Percentiles rank a stretch among this genome's conserved stretches.
These are phyloP conservation scores for Cyanophora paradoxa DNA, from an alignment of 78 protist genomes.

Conservation along the genomic window DNA sequence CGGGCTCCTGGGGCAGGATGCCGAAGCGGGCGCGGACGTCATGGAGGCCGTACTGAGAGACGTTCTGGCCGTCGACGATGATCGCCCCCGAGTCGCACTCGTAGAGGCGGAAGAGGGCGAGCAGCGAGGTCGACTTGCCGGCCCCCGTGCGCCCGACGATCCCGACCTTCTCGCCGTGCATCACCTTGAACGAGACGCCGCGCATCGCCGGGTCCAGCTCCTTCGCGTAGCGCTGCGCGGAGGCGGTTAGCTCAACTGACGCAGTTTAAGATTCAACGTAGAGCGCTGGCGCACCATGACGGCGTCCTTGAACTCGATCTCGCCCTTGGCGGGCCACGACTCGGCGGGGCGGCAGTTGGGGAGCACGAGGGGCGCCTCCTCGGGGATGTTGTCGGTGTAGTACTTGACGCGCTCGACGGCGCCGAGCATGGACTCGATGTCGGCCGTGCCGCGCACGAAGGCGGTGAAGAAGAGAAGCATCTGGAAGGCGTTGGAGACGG, in stretches of 20 bases:
- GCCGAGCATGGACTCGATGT: neutral
- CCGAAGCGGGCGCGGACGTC: conserved; percentile 9
- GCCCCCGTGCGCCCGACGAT: conserved; percentile 33
- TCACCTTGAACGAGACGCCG: neutral
- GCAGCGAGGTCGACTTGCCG: conserved; percentile 13
- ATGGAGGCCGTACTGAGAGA: neutral
- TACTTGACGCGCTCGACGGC: conserved; percentile 57
- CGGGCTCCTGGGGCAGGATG: conserved; percentile 23
- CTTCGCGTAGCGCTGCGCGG: conserved; percentile 37
- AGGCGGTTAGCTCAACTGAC: neutral
- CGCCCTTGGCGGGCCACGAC: conserved; percentile 23
- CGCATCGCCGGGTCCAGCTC: conserved; percentile 21
- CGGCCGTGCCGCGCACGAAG: neutral
- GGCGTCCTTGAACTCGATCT: conserved; percentile 26
- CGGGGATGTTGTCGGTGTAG: conserved; percentile 10
- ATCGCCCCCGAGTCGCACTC: neutral
- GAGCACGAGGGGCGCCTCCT: conserved; percentile 16
- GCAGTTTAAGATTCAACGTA: neutral
- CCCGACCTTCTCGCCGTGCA: conserved; percentile 9
- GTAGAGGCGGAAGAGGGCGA: neutral
- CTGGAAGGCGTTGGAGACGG: neutral
- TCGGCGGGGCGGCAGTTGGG: conserved; percentile 21
- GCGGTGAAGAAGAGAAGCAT: neutral
- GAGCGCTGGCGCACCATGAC: neutral
- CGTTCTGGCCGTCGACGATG: conserved; percentile 16